Base-by-base conservation (phyloP, 2,329 filamentous ascomycete species). In the Camillea tinctor region DNA sequence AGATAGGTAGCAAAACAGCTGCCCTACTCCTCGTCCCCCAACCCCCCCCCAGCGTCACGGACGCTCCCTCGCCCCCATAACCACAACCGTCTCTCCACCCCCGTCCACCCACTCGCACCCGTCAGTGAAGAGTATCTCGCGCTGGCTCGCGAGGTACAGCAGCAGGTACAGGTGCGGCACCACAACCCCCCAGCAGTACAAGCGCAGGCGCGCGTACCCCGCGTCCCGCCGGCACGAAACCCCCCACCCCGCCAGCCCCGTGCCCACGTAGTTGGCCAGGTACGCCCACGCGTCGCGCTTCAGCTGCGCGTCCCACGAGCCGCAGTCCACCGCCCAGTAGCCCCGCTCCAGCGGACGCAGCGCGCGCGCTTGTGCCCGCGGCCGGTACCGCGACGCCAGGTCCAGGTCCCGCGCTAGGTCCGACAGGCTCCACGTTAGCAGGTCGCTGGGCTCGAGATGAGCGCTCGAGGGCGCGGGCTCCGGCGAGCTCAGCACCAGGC, bases 141-240 rank as follows among this genome's bases (percentile, higher is more conserved):
- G 81, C 58, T 84, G 80, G 67, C 88, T 94, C 0, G 87, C 89
- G 15, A 93, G 75, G 71, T 90, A 94, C 0, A 96, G 74, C 48
- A 93, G 73, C 3, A 95, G 75, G 72, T 92, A 96, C 36, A 91
- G 81, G 68, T 96, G 88, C 57, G 86, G 82, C 0, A 86, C 85
- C 0, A 92, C 77, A 63, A 88, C 84, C 0, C 90, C 93, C 88
- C 91, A 97, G 69, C 91, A 91, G 71, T 90, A 95, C 1, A 94
- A 73, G 36, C 86, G 83, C 1, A 96, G 73, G 59, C 79, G 76
- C 11, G 70, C 74, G 66, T 77, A 81, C 3, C 67, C 71, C 22
- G 68, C 67, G 53, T 80, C 77, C 23, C 85, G 76, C 15, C 71
- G 74, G 64, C 84, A 87, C 77, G 84, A 86, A 1, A 89, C 80